Evolutionary conservation across 1,284 basidiomycete genomes (phyloP).

Genomic region (Chalciporus sp.): DNA sequence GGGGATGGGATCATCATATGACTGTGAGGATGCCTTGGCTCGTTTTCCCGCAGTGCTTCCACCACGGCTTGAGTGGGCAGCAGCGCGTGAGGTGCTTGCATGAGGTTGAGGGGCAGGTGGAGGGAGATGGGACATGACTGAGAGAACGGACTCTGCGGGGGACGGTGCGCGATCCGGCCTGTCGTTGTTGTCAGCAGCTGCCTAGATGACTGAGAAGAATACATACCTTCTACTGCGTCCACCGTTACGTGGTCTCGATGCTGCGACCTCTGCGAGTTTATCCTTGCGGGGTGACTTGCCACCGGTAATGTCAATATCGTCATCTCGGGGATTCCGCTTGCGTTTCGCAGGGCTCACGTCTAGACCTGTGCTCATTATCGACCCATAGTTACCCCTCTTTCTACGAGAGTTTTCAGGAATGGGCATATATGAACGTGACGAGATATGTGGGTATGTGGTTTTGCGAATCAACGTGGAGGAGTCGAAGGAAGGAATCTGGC

Average conservation of each 20-base stretch:
- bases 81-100: conserved; percentile 29
- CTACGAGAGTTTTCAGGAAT: conserved; percentile 63
- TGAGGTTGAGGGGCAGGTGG: conserved; percentile 32
- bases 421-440: conserved; percentile 65
- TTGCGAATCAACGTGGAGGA: conserved; percentile 55
- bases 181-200: conserved; percentile 12
- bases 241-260: conserved; percentile 49
- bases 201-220: conserved; percentile 6
- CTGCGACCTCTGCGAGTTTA: conserved; percentile 40
- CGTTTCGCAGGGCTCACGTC: conserved; percentile 62
- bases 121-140: conserved; percentile 60
- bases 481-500: conserved; percentile 71
- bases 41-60: conserved; percentile 40
- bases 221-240: conserved; percentile 62
- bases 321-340: conserved; percentile 58
- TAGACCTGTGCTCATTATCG: conserved; percentile 47
- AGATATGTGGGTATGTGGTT: conserved; percentile 75
- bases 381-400: conserved; percentile 49
- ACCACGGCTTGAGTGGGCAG: conserved; percentile 37
- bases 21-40: conserved; percentile 28
- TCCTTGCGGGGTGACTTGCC: conserved; percentile 44
- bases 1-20: conserved; percentile 30
- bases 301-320: conserved; percentile 52
- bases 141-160: conserved; percentile 71
- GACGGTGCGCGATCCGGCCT: conserved; percentile 66